Base-by-base conservation (phyloP, 495 filamentous ascomycete genomes). In the Lophium mytilinum region DNA sequence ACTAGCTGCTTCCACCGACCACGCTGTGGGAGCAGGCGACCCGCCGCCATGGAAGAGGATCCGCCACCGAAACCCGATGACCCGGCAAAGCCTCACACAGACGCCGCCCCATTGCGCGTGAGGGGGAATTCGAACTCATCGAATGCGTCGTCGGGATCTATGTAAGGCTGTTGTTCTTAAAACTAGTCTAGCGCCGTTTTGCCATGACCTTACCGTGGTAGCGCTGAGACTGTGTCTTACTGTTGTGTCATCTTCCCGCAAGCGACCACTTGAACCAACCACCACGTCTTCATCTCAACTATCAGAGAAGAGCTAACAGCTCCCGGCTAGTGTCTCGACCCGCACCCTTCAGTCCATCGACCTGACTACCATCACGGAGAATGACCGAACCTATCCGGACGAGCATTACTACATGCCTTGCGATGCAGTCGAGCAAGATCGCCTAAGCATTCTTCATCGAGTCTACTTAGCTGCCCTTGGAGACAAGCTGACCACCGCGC, bases 321-420 rank as follows among this genome's bases (percentile, higher is more conserved):
- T 9, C 12, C 10, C 33, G 7, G 40, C 10, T 36, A 66, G 63
- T 24, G 35, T 43, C 14, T 62, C 63, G 6, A 62, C 58, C 18
- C 63, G 59, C 9, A 59, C 55, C 12, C 41, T 66, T 1, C 47
- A 55, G 12, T 62, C 58, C 8, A 50, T 50, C n/a, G 64, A 66
- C 43, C 39, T 67, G 17, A 50, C 64, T 30, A 53, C 54, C 58
- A 66, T 79, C 35, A 60, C 75, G 17, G 85, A 89, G 60, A 78
- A 89, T 69, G 82, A 76, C 40, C 81, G 86, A 18, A 76, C 79
- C 56, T 92, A 92, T 68, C 83, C 79, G 66, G 73, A 77, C 43
- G 75, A 78, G 33, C 73, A 74, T 52, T 90, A 89, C 69, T 85
- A 77, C 68, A 85, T 89, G 82, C 88, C 88, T 34, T 84, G 85